These are phyloP conservation scores for Boletus tylopilopsis DNA, from an alignment of 768 basidiomycete species.

Conservation along the genomic window DNA sequence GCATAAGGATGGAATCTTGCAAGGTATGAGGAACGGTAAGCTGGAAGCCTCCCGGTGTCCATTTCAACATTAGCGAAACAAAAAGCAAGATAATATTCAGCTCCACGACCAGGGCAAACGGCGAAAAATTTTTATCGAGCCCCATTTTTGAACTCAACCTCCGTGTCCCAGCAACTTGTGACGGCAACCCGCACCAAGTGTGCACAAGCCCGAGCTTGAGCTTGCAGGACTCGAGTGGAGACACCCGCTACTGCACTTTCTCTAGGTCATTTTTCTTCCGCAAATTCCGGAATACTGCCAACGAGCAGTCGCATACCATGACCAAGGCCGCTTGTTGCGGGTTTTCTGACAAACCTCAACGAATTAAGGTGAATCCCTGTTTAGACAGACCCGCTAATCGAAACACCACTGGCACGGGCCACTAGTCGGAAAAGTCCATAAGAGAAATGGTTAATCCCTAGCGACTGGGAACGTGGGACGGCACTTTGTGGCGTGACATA, in stretches of 20 bases:
- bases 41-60: slow-evolving; percentile 15
- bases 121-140: not conserved
- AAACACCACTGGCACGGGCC: slow-evolving; percentile 1
- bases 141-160: slow-evolving; percentile 17
- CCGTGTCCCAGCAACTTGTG: slow-evolving; percentile 9
- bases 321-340: not conserved
- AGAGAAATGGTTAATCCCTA: no score
- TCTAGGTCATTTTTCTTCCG: slow-evolving; percentile 13
- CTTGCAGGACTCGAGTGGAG: slow-evolving; percentile 11
- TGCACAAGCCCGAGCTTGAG: no score
- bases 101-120: not conserved
- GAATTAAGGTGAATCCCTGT: slow-evolving; percentile 1
- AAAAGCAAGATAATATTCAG: no score
- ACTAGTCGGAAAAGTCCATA: not conserved
- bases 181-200: slow-evolving; percentile 25
- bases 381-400: slow-evolving; percentile 8
- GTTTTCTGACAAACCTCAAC: not conserved
- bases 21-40: slow-evolving; percentile 27
- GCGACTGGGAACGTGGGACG: no score
- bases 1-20: slow-evolving; percentile 27
- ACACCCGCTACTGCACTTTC: slow-evolving; percentile 2
- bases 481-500: slow-evolving; percentile 15
- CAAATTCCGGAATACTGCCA: not conserved
- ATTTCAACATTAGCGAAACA: slow-evolving; percentile 2
- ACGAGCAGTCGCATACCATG: not conserved